Base-by-base conservation (phyloP, 495 filamentous ascomycete genomes). In the Geoglossum glabrum region DNA sequence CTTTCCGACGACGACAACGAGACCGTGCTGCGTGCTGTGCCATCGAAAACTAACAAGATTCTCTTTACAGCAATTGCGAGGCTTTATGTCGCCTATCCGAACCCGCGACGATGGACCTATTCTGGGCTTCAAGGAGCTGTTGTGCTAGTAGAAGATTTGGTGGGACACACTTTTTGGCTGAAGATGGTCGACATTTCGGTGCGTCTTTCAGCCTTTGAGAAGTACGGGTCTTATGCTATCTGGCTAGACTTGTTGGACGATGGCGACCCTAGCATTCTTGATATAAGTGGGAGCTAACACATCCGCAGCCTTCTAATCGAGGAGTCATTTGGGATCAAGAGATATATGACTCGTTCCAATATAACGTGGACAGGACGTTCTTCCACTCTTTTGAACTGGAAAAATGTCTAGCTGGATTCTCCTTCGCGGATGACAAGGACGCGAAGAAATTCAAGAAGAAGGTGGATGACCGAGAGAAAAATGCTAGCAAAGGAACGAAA, bases 271-370 rank as follows among this genome's bases (percentile, higher is more conserved):
- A 21, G n/a, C 23, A 21, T 45, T 21, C 31, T 4, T 4, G n/a
- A 21, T 45, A 58, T 57, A 33, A 33, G 40, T 43, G 30, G 23
- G 36, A n/a, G 43, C 34, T 46, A 58, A 31, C 25, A 58, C 36
- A 15, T 19, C 13, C 23, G 36, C 28, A 94, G 87, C 77, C 85
- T 34, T 74, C 84, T 49, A 81, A 80, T 68, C 79, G 83, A 63
- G 92, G 93, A 52, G 93, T 98, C 27, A 83, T 98, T 63, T 98
- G 92, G 92, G 92, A 98, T 66, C 89, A 96, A 71, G 92, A 98
- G 68, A 84, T 97, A 62, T 97, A 90, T 68, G 89, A 98, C 56
- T 83, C 80, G 49, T 97, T 95, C 73, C 76, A 76, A 38, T 98
- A 97, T 71, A 92, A 95, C 66, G 87, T 92, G 64, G 93, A 98